Evolutionary conservation across 805 yeast genomes (phyloP).

Genomic region (Cephaloascus albidus): DNA sequence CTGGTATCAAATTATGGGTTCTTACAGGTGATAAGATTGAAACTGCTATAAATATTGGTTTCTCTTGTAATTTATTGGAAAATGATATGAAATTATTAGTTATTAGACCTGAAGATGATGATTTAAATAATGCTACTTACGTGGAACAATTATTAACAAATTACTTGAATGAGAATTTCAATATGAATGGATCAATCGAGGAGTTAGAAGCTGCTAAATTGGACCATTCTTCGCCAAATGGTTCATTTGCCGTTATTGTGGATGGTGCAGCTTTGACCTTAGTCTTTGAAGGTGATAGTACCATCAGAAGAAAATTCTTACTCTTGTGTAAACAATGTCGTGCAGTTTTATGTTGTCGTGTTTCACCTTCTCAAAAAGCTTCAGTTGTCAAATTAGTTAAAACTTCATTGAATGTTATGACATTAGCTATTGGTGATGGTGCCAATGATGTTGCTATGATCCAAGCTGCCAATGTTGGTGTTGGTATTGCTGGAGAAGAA

Average conservation of each 20-base stretch:
- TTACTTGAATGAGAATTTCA: slow-evolving; percentile 46
- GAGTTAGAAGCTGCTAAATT: slow-evolving; percentile 44
- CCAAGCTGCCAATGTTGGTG: slow-evolving; percentile 81
- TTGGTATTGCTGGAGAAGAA: slow-evolving; percentile 88
- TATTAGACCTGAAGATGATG: slow-evolving; percentile 50
- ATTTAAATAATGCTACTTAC: slow-evolving; percentile 34
- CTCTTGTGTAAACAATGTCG: slow-evolving; percentile 71
- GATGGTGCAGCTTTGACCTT: slow-evolving; percentile 71
- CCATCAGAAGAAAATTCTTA: slow-evolving; percentile 47
- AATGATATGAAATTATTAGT: slow-evolving; percentile 70
- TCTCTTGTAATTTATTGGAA: slow-evolving; percentile 70
- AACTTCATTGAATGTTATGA: slow-evolving; percentile 68
- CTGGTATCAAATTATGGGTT: slow-evolving; percentile 83
- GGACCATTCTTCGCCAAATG: slow-evolving; percentile 59
- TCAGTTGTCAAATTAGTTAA: slow-evolving; percentile 77
- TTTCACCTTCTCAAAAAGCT: slow-evolving; percentile 82
- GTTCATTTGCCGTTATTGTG: slow-evolving; percentile 59
- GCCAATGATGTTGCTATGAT: slow-evolving; percentile 89
- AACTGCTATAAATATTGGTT: slow-evolving; percentile 82
- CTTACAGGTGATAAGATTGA: slow-evolving; percentile 86
- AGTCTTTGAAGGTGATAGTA: slow-evolving; percentile 32
- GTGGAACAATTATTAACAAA: slow-evolving; percentile 40
- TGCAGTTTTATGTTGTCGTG: slow-evolving; percentile 80
- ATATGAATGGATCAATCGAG: slow-evolving; percentile 47
- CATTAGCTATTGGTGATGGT: slow-evolving; percentile 84